phyloP scores from a whole-genome alignment of 2,329 filamentous ascomycete species.

The Ophiostoma populinum region DNA sequence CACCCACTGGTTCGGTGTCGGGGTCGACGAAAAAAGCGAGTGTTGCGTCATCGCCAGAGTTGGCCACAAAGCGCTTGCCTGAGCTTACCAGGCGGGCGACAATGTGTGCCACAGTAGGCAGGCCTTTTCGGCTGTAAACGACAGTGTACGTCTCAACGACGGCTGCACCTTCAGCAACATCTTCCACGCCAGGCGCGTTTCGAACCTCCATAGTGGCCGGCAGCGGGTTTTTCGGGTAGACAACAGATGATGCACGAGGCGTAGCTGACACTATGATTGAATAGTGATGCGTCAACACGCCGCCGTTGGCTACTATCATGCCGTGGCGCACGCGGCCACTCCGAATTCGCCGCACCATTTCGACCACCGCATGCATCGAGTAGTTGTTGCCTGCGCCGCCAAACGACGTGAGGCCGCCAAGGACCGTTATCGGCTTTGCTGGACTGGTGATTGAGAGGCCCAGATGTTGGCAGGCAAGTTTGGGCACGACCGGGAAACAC shows the following conservation, averaged over 20 bases:
- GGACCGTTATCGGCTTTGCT: conserved; percentile 5
- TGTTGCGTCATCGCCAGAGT: conserved; percentile 4
- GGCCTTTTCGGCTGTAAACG: conserved; percentile 1
- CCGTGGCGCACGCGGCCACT: conserved; percentile 1
- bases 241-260: background rate
- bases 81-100: background rate
- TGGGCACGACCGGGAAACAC: conserved; percentile 9
- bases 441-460: conserved; percentile 3
- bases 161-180: conserved; percentile 2
- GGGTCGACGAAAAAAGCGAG: conserved; percentile 3
- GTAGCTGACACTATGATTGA: conserved; percentile 1
- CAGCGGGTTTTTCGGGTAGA: conserved; percentile 6
- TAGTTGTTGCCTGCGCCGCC: conserved; percentile 10
- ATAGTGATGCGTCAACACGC: conserved; percentile 8
- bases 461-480: conserved; percentile 7
- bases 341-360: conserved; percentile 5
- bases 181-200: background rate
- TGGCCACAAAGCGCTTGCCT: conserved; percentile 3
- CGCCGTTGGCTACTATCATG: conserved; percentile 7
- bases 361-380: conserved; percentile 8
- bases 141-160: conserved; percentile 5
- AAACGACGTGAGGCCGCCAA: conserved; percentile 8
- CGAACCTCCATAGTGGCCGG: background rate
- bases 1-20: conserved; percentile 2
- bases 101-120: background rate